phyloP scores from a whole-genome alignment of 164 flowering plant genomes.

The Aristolochia contorta region DNA sequence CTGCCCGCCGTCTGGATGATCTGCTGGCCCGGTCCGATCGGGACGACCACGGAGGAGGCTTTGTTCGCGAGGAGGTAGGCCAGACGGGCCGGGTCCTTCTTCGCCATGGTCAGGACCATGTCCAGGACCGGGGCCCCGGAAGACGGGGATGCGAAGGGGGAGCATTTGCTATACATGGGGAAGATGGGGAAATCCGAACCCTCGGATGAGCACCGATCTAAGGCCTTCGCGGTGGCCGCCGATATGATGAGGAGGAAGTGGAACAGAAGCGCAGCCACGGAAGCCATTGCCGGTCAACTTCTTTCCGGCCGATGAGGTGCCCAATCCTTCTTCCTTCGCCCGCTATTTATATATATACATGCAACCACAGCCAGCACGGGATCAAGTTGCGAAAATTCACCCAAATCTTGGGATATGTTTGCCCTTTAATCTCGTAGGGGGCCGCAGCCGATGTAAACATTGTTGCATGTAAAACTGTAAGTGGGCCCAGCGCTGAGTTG shows the following conservation, averaged over 20 bases:
- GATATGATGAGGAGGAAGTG: constrained; percentile 15
- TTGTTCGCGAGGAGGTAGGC: constrained; percentile 42
- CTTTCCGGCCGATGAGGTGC: neutral
- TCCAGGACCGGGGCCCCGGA: constrained; percentile 33
- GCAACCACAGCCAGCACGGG: too few relatives aligned
- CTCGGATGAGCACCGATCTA: constrained; percentile 37
- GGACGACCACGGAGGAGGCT: constrained; percentile 34
- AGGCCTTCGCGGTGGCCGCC: constrained; percentile 21
- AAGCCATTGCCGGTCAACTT: constrained; percentile 19
- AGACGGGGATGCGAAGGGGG: constrained; percentile 55
- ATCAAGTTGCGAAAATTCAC: too few relatives aligned
- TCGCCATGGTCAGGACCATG: constrained; percentile 65
- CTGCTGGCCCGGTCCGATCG: constrained; percentile 67
- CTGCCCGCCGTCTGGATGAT: constrained; percentile 54
- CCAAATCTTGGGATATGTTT: too few relatives aligned
- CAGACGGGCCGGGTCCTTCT: constrained; percentile 54
- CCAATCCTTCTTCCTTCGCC: neutral
- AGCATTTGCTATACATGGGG: constrained; percentile 70
- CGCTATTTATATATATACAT: neutral
- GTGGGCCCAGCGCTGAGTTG: too few relatives aligned
- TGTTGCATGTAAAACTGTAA: too few relatives aligned
- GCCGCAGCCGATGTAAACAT: too few relatives aligned
- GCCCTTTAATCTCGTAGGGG: too few relatives aligned
- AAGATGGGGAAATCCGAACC: constrained; percentile 50
- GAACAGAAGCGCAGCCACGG: constrained; percentile 16